These are phyloP conservation scores for Tuber aestivum DNA, from an alignment of 495 filamentous ascomycete species.

Conservation along the genomic window DNA sequence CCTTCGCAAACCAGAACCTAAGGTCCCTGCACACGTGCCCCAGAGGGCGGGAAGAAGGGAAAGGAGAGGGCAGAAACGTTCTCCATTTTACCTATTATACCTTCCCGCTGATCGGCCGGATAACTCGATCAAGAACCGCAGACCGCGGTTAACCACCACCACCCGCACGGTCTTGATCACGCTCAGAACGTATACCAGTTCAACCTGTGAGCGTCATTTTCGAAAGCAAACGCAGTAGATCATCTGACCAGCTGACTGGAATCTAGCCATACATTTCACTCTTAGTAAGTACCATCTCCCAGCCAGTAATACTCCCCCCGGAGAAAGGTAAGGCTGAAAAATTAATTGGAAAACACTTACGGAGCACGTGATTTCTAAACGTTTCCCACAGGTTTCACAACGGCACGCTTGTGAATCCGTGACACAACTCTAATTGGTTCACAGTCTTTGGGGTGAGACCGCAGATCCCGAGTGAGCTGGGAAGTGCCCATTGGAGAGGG, in stretches of 20 bases:
- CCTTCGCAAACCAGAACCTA: neutral
- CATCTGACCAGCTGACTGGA: neutral
- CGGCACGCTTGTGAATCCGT: neutral
- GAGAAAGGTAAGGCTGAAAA: neutral
- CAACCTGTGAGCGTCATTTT: neutral
- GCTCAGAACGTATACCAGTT: neutral
- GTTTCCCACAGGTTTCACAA: neutral
- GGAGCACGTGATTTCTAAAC: neutral
- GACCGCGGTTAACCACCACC: neutral
- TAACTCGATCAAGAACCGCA: neutral
- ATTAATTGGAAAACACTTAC: neutral
- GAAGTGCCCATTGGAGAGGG: neutral
- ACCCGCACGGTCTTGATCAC: neutral
- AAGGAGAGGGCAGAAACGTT: neutral
- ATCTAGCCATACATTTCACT: neutral
- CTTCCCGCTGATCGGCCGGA: neutral
- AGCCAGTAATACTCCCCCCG: neutral
- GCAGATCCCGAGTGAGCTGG: neutral
- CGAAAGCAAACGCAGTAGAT: neutral
- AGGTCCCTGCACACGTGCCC: neutral
- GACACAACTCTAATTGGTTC: neutral
- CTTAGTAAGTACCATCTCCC: neutral
- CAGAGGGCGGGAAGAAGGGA: neutral
- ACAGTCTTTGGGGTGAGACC: neutral
- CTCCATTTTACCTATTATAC: neutral